phyloP scores from a whole-genome alignment of 75 land plant genomes.

The Gnetum montanum region DNA sequence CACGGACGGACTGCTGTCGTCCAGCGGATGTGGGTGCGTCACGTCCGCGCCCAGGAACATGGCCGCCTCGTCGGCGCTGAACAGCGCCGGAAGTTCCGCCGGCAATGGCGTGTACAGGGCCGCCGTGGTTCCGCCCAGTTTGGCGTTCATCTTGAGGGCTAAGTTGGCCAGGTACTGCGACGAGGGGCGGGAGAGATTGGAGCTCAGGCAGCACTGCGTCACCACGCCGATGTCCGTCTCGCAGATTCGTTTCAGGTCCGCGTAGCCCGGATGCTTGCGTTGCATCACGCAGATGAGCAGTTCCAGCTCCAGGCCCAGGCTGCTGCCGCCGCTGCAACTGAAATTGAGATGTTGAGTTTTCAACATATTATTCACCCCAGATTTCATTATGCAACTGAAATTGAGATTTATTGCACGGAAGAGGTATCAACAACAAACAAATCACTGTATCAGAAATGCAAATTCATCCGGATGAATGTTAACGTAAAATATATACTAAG shows the following conservation, averaged over 20 bases:
- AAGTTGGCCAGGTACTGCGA: slow-evolving; percentile 77
- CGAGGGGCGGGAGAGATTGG: slow-evolving; percentile 32
- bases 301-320: too few species aligned
- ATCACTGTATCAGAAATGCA: too few species aligned
- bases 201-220: slow-evolving; percentile 76
- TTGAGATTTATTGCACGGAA: too few species aligned
- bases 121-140: slow-evolving; percentile 79
- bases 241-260: slow-evolving; percentile 80
- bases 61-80: slow-evolving; percentile 41
- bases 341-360: not conserved
- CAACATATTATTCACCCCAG: not conserved
- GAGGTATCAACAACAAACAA: too few species aligned
- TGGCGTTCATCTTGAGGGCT: slow-evolving; percentile 83
- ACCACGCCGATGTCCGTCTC: slow-evolving; percentile 72
- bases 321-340: not conserved
- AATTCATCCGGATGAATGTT: too few species aligned
- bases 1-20: slow-evolving; percentile 74
- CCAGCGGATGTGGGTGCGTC: slow-evolving; percentile 81
- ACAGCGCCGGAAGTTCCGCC: slow-evolving; percentile 45
- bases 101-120: slow-evolving; percentile 51
- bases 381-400: too few species aligned
- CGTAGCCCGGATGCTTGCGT: slow-evolving; percentile 63
- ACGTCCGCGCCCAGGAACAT: slow-evolving; percentile 96
- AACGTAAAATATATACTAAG: too few species aligned
- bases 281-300: slow-evolving; percentile 77